A percentile compares a stretch with the other conserved stretches of the same genome.
Evolutionary conservation across 2,329 filamentous ascomycete species (phyloP).

Genomic region (Alternaria metachromatica): DNA sequence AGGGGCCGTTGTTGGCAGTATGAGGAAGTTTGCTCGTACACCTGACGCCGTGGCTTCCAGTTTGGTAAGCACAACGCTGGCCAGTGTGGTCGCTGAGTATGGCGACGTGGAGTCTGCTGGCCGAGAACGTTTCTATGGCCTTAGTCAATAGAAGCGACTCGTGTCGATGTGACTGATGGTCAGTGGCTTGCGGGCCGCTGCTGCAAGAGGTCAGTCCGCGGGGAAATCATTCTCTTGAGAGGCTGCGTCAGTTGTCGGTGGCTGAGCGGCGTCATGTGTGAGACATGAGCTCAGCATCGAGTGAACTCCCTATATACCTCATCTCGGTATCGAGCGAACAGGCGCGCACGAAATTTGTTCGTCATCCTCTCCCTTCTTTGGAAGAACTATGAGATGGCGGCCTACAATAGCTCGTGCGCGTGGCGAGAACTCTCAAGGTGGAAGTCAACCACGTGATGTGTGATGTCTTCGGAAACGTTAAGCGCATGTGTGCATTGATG

Average conservation of each 20-base stretch:
- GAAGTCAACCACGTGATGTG: background rate
- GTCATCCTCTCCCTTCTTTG: background rate
- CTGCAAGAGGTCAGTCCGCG: background rate
- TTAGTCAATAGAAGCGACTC: background rate
- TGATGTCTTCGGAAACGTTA: background rate
- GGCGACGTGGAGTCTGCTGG: background rate
- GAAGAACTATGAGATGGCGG: background rate
- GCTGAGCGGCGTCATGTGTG: slow-evolving; percentile 1
- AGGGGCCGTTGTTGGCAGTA: background rate
- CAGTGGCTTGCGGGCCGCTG: background rate
- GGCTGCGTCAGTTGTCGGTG: background rate
- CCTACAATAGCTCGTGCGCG: background rate
- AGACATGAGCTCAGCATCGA: background rate
- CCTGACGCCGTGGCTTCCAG: slow-evolving; percentile 3
- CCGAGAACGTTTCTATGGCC: background rate
- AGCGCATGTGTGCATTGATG: background rate
- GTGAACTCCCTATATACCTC: background rate
- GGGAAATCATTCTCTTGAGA: background rate
- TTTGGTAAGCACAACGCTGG: background rate
- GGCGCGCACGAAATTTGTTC: background rate
- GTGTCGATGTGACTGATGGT: background rate
- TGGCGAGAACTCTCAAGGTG: background rate
- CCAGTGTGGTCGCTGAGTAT: background rate
- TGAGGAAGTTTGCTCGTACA: background rate
- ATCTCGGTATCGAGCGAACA: background rate